Conservation (phyloP, 1,284 basidiomycete genomes). For the Pseudozyma flocculosa region DNA sequence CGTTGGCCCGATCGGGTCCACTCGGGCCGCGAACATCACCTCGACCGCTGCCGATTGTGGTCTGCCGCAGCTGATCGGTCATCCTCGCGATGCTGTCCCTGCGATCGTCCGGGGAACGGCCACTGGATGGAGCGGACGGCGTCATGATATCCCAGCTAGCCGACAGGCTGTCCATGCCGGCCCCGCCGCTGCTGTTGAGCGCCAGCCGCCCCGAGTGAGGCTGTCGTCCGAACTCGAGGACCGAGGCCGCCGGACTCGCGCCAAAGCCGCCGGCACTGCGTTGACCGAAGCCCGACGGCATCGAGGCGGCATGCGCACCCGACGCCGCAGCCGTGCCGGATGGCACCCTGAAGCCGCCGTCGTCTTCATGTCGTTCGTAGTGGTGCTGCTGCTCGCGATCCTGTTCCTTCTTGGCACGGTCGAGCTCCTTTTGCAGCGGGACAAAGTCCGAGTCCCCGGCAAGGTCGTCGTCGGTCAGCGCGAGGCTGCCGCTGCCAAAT, state of each 20-base stretch:
- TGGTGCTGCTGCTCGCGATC: slow-evolving; percentile 8
- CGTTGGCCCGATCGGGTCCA: neutral
- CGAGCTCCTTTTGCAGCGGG: slow-evolving; percentile 4
- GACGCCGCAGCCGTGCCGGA: slow-evolving; percentile 12
- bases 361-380: slow-evolving; percentile 1
- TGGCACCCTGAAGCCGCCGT: slow-evolving; percentile 11
- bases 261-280: slow-evolving; percentile 12
- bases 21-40: too few species aligned
- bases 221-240: too few species aligned
- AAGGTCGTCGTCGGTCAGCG: slow-evolving; percentile 45
- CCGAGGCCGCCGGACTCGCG: neutral
- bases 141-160: slow-evolving; percentile 34
- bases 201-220: too few species aligned
- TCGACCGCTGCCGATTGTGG: slow-evolving; percentile 20
- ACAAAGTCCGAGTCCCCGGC: slow-evolving; percentile 25
- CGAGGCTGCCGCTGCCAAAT: slow-evolving; percentile 34
- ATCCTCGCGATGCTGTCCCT: slow-evolving; percentile 24
- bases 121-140: slow-evolving; percentile 14
- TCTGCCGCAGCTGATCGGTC: slow-evolving; percentile 26
- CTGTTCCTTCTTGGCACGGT: slow-evolving; percentile 5
- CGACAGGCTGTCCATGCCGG: slow-evolving; percentile 25
- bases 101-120: slow-evolving; percentile 14
- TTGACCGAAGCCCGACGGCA: slow-evolving; percentile 31
- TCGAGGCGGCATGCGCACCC: slow-evolving; percentile 33
- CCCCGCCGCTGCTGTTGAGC: neutral